Conservation (phyloP, 192 early-diverging fungal genomes). For the Backusella liffmaniae region DNA sequence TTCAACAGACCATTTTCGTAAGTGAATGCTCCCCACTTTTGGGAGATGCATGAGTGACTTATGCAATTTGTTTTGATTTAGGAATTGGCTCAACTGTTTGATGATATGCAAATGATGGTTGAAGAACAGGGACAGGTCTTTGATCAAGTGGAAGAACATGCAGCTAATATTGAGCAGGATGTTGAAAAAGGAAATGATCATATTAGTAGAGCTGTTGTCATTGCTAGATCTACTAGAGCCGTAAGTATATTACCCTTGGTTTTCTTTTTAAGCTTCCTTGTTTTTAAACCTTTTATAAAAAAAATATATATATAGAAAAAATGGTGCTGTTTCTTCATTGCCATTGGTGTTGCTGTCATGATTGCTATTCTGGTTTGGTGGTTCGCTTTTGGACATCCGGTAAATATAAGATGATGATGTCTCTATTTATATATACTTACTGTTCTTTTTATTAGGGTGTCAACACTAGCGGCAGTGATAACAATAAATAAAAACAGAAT, state of each 20-base stretch:
- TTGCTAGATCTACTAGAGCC: conserved; percentile 26
- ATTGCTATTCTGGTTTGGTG: conserved; percentile 42
- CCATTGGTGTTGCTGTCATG: conserved; percentile 25
- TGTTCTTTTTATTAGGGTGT: background rate
- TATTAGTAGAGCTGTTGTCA: conserved; percentile 26
- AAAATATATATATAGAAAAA: conserved; percentile 30
- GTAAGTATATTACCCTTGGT: conserved; percentile 1
- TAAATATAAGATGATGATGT: background rate
- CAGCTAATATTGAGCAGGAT: conserved; percentile 25
- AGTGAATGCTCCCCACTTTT: conserved; percentile 3
- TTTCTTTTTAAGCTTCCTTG: background rate
- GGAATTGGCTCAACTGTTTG: conserved; percentile 85
- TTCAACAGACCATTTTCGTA: conserved; percentile 83
- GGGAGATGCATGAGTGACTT: background rate
- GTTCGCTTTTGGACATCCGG: conserved; percentile 32
- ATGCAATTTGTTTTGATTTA: conserved; percentile 21
- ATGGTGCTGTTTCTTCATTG: conserved; percentile 38
- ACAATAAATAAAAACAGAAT: background rate
- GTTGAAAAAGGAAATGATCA: conserved; percentile 30
- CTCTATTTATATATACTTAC: background rate
- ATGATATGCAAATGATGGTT: conserved; percentile 85
- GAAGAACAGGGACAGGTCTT: conserved; percentile 73
- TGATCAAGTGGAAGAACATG: conserved; percentile 67
- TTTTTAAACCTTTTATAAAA: background rate
- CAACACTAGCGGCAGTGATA: background rate